phyloP scores from a whole-genome alignment of 2,329 filamentous ascomycete species.

The Bertia moriformis region DNA sequence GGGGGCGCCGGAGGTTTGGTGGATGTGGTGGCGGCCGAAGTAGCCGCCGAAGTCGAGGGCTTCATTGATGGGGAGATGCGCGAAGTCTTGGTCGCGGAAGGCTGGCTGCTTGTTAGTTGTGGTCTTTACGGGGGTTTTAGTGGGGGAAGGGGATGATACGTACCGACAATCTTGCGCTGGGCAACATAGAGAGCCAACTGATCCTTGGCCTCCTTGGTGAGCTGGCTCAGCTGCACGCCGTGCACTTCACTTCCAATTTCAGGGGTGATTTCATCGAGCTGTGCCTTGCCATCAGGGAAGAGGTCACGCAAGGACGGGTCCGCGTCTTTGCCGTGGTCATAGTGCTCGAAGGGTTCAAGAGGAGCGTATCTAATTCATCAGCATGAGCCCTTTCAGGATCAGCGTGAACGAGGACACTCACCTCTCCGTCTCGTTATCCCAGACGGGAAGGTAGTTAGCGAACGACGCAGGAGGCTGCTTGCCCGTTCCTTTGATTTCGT shows the following conservation, averaged over 20 bases:
- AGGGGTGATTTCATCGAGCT: conserved; percentile 50
- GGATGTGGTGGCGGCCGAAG: conserved; percentile 64
- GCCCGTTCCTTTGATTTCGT: background rate
- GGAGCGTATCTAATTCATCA: conserved; percentile 33
- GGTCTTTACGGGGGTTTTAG: conserved; percentile 1
- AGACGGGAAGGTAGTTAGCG: conserved; percentile 1
- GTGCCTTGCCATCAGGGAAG: conserved; percentile 29
- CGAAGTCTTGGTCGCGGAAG: conserved; percentile 64
- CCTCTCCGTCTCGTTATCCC: conserved; percentile 1
- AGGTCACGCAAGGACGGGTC: conserved; percentile 57
- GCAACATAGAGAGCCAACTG: conserved; percentile 64
- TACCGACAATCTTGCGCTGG: conserved; percentile 60
- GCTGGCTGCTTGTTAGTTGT: too few species aligned
- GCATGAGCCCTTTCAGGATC: background rate
- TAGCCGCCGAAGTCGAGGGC: conserved; percentile 59
- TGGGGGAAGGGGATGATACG: conserved; percentile 5
- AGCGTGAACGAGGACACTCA: background rate
- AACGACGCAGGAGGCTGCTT: background rate
- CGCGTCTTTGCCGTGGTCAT: conserved; percentile 64
- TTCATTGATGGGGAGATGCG: conserved; percentile 53
- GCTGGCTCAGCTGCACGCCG: conserved; percentile 56
- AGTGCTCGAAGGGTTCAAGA: conserved; percentile 55
- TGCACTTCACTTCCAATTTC: conserved; percentile 60
- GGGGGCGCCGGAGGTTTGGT: conserved; percentile 52
- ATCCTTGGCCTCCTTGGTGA: conserved; percentile 57